Evolutionary conservation across 2,329 filamentous ascomycete species (phyloP), one percentile per base, ranked within the genome.

Genomic region (Anthostomella pinea): DNA sequence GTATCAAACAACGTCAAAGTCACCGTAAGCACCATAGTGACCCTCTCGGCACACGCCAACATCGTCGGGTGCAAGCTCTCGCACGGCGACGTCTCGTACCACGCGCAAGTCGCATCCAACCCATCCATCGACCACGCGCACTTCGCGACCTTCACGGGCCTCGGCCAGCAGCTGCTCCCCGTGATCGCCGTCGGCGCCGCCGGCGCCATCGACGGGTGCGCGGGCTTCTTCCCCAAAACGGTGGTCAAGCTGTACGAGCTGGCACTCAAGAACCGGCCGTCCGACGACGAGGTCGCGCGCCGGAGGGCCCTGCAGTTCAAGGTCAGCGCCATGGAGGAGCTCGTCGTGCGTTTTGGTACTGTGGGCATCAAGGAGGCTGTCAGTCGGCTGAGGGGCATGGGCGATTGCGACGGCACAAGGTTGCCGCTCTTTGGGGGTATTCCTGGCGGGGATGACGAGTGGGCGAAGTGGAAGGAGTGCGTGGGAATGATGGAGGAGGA

Each of bases 31-130:
- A 79, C 78, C 0, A 80, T 77, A 52, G 75, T 58, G 13, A 58
- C 54, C 0, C 74, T 85, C 17, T 69, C 81, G 6, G 63, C 70
- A 36, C 80, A 84, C 55, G 70, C 75, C 19, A 84, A 84, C 53
- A 83, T 84, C 39, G 79, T 83, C 4, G 81, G 81, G 33, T 81
- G 77, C 63, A 85, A 85, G 63, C 73, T 85, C 24, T 83, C 79
- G 1, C 81, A 85, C 56, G 79, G 78, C 33, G 77, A 83, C 54
- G 69, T 83, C 30, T 81, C 78, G n/a, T 69, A 75, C 49, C 79
- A 82, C 54, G 68, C 73, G 4, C 74, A 82, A 56, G 73, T 83
- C 39, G 77, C 75, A 4, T 67, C 72, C 4, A 75, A 72, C 49
- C 79, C 79, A 0, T 56, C 66, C 30, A 80, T 84, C 53, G 74